A percentile compares a stretch with the other conserved stretches of the same genome.
Evolutionary conservation across 768 basidiomycete species (phyloP).

Genomic region (Roridomyces roridus): DNA sequence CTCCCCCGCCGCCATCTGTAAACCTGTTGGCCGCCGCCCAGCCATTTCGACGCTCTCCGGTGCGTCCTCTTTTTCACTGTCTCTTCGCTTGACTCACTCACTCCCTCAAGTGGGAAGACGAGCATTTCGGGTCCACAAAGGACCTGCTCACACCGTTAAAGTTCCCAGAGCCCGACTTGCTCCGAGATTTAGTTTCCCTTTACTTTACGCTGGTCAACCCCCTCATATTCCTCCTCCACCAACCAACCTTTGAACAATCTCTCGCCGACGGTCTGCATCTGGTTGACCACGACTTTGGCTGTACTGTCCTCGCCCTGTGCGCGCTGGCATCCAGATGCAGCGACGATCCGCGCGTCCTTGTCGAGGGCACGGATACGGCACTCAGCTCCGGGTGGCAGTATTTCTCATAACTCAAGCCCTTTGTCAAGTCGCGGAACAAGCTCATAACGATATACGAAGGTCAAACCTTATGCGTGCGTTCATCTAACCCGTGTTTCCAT

Average conservation of each 20-base stretch:
- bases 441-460: slow-evolving; percentile 63
- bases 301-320: slow-evolving; percentile 51
- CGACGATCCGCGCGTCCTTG: slow-evolving; percentile 43
- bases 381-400: slow-evolving; percentile 49
- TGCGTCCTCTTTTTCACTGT: too few relatives aligned
- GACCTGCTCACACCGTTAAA: slow-evolving; percentile 22
- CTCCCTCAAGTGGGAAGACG: slow-evolving; percentile 14
- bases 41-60: too few relatives aligned
- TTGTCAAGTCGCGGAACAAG: slow-evolving; percentile 53
- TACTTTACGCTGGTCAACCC: slow-evolving; percentile 52
- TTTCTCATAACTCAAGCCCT: slow-evolving; percentile 53
- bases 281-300: slow-evolving; percentile 47
- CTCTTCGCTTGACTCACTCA: too few relatives aligned
- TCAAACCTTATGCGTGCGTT: slow-evolving; percentile 53
- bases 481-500: not conserved
- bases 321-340: slow-evolving; percentile 57
- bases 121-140: not conserved
- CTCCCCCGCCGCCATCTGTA: not conserved
- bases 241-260: slow-evolving; percentile 15
- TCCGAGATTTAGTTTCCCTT: slow-evolving; percentile 47
- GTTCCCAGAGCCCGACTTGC: slow-evolving; percentile 46
- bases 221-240: slow-evolving; percentile 45
- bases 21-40: too few relatives aligned
- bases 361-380: slow-evolving; percentile 29
- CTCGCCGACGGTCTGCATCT: slow-evolving; percentile 36